A percentile compares a stretch with the other conserved stretches of the same genome.
These are phyloP conservation scores for Rhizophora apiculata DNA, from an alignment of 345 rosid genomes.

Conservation along the genomic window DNA sequence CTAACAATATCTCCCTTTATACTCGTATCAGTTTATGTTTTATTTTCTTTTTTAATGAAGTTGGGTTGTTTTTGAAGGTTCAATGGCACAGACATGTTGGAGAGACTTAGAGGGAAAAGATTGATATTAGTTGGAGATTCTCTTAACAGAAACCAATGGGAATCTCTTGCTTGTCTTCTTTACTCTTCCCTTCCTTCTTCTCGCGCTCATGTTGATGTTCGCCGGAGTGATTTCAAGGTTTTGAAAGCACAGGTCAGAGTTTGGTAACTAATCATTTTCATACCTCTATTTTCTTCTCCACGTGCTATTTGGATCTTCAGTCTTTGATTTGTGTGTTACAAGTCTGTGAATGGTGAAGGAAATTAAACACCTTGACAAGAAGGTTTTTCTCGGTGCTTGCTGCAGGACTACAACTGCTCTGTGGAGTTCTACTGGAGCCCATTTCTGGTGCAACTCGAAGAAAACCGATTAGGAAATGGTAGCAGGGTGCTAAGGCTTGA, in stretches of 20 bases:
- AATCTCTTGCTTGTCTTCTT: slow-evolving; percentile 55
- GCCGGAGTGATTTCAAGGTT: slow-evolving; percentile 18
- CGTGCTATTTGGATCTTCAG: too few species aligned
- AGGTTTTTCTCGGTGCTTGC: background rate
- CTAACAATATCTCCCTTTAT: background rate
- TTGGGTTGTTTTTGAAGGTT: slow-evolving; percentile 28
- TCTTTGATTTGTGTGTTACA: background rate
- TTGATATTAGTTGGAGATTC: slow-evolving; percentile 54
- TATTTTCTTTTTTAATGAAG: background rate
- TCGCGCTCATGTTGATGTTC: slow-evolving; percentile 19
- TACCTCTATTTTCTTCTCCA: too few species aligned
- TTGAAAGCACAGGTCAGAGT: slow-evolving; percentile 39
- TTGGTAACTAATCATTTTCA: too few species aligned
- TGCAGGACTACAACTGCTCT: slow-evolving; percentile 43
- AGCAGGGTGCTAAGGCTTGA: slow-evolving; percentile 40
- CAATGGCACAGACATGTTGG: slow-evolving; percentile 43
- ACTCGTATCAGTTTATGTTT: background rate
- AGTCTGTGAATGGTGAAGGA: background rate
- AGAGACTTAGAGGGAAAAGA: slow-evolving; percentile 49
- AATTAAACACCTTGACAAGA: background rate
- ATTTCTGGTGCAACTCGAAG: slow-evolving; percentile 36
- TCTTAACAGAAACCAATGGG: slow-evolving; percentile 55
- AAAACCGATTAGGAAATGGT: slow-evolving; percentile 18
- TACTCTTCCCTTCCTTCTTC: slow-evolving; percentile 39
- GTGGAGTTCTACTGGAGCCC: slow-evolving; percentile 54